A percentile compares a stretch with the other conserved stretches of the same genome.
These are phyloP conservation scores for Solanum rostratum DNA, from an alignment of 257 asterid species.

Conservation along the genomic window DNA sequence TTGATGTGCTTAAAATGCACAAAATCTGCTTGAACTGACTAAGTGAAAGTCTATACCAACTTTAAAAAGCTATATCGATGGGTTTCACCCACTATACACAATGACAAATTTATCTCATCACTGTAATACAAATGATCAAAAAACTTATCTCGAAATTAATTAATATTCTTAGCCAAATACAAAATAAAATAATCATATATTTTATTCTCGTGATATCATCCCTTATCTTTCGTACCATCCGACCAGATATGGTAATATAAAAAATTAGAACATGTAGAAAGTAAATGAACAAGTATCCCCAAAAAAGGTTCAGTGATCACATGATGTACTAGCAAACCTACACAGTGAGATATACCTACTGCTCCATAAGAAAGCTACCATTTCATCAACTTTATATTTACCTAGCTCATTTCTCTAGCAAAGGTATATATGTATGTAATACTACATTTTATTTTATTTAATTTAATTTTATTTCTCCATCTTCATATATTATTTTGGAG, in stretches of 20 bases:
- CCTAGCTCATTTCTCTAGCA: too few relatives aligned
- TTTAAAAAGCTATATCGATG: neutral
- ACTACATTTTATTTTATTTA: too few relatives aligned
- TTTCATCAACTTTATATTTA: neutral
- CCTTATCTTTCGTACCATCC: neutral
- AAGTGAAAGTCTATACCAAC: neutral
- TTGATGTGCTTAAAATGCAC: neutral
- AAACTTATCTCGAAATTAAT: too few relatives aligned
- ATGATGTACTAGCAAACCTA: neutral
- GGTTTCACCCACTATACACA: too few relatives aligned
- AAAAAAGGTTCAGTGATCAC: neutral
- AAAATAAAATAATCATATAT: too few relatives aligned
- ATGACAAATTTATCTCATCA: too few relatives aligned
- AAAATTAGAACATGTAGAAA: neutral
- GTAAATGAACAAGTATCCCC: neutral
- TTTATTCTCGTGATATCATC: neutral
- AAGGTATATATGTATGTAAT: too few relatives aligned
- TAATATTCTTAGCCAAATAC: too few relatives aligned
- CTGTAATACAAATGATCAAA: too few relatives aligned
- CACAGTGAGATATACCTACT: neutral
- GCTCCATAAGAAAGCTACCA: neutral
- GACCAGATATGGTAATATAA: neutral
- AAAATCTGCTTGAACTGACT: neutral
- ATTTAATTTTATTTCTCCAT: neutral
- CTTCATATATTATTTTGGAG: neutral